phyloP scores from a whole-genome alignment of 169 alveolate genomes.

The Plasmodium gonderi region DNA sequence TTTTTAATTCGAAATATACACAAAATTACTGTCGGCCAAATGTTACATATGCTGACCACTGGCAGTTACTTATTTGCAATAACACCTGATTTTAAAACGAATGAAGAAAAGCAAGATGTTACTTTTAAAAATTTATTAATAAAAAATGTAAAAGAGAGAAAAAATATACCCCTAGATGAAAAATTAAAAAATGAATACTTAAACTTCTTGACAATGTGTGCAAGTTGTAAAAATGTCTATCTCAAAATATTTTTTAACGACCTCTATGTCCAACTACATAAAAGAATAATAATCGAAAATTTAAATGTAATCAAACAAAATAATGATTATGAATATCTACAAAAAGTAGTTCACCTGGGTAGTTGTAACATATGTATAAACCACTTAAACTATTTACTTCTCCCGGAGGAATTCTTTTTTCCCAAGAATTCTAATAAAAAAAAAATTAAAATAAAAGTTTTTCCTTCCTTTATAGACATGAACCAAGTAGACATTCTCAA shows the following conservation, averaged over 20 bases:
- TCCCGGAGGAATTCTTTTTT: background rate
- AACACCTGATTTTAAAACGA: background rate
- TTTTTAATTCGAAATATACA: constrained; percentile 14
- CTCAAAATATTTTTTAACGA: constrained; percentile 17
- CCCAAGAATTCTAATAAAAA: background rate
- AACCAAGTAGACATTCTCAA: too few species aligned
- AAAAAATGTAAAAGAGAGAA: background rate
- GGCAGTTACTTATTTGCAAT: constrained; percentile 26
- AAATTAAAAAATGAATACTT: constrained; percentile 15
- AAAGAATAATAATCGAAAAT: constrained; percentile 15
- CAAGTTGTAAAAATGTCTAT: background rate
- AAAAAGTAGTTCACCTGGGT: background rate
- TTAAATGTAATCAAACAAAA: background rate
- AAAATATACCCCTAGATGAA: background rate
- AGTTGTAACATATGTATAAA: background rate
- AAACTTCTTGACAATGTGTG: background rate
- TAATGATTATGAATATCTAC: background rate
- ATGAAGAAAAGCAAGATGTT: background rate
- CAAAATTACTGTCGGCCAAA: background rate
- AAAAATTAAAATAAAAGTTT: constrained; percentile 5
- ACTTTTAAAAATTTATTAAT: background rate
- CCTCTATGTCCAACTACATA: background rate
- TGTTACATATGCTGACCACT: background rate
- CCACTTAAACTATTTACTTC: background rate
- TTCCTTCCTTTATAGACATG: constrained; percentile 5